A percentile compares a stretch with the other conserved stretches of the same genome.
phyloP scores from a whole-genome alignment of 1,284 basidiomycete species.

The Earliella scabrosa region DNA sequence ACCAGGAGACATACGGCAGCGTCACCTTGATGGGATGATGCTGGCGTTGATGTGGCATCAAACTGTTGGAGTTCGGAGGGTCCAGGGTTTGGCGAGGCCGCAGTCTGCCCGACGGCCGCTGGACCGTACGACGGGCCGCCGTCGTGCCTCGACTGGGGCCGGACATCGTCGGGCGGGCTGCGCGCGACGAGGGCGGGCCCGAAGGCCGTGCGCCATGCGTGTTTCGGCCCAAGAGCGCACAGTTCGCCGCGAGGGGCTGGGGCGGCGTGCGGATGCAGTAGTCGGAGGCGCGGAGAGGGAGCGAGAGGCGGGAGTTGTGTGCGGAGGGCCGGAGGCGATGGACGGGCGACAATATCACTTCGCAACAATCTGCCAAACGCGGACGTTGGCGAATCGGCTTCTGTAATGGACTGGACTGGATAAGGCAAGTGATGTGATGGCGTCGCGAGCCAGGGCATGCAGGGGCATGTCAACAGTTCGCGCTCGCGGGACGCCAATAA shows the following conservation, averaged over 20 bases:
- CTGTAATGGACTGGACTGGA: conserved; percentile 15
- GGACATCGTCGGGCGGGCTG: neutral
- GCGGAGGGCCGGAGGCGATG: conserved; percentile 12
- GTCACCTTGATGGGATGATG: conserved; percentile 24
- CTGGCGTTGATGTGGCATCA: conserved; percentile 26
- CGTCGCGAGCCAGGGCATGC: conserved; percentile 15
- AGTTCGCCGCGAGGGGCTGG: neutral
- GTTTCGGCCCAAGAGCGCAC: no score
- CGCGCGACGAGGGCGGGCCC: conserved; percentile 1
- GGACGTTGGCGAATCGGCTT: conserved; percentile 23
- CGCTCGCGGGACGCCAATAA: conserved; percentile 19
- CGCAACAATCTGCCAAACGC: conserved; percentile 29
- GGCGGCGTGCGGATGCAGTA: neutral
- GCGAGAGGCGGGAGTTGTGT: conserved; percentile 4
- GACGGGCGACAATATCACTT: conserved; percentile 22
- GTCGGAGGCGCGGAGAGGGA: conserved; percentile 5
- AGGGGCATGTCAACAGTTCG: conserved; percentile 9
- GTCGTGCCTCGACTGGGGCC: neutral
- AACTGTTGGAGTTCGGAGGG: conserved; percentile 19
- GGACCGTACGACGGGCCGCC: neutral
- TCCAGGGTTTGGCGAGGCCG: conserved; percentile 15
- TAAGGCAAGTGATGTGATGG: conserved; percentile 26
- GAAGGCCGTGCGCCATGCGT: conserved; percentile 8
- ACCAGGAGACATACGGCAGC: conserved; percentile 17
- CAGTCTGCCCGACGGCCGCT: conserved; percentile 10